A percentile compares a stretch with the other conserved stretches of the same genome.
Conservation (phyloP, 306 rosid genomes). For the Hippophae rhamnoides region DNA sequence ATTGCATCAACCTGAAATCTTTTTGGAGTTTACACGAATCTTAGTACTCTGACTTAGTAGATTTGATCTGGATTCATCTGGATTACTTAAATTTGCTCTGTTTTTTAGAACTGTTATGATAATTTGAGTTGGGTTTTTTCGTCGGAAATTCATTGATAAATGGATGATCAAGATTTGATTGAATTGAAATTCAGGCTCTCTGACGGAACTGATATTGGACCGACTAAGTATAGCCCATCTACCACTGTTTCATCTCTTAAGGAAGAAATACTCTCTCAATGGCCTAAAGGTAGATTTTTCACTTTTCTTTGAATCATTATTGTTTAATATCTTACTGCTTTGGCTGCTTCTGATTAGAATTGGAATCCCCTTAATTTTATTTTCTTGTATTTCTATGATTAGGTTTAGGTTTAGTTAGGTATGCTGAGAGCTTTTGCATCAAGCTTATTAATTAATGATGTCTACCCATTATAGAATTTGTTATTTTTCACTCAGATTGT, state of each 20-base stretch:
- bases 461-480: neutral
- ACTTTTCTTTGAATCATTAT: neutral
- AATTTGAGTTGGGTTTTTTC: slow-evolving; percentile 22
- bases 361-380: neutral
- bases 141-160: slow-evolving; percentile 11
- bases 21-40: slow-evolving; percentile 5
- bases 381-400: neutral
- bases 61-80: slow-evolving; percentile 23
- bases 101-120: slow-evolving; percentile 16
- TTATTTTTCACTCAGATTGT: neutral
- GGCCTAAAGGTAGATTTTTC: slow-evolving; percentile 33
- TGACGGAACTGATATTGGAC: slow-evolving; percentile 40
- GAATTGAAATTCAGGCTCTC: slow-evolving; percentile 36
- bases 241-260: slow-evolving; percentile 34
- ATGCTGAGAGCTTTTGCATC: slow-evolving; percentile 1
- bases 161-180: slow-evolving; percentile 35
- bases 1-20: neutral
- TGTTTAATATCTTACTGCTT: neutral
- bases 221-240: slow-evolving; percentile 29
- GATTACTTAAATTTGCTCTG: slow-evolving; percentile 3
- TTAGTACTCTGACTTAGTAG: slow-evolving; percentile 2
- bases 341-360: neutral
- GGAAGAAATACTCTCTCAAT: slow-evolving; percentile 32
- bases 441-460: neutral
- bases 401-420: slow-evolving; percentile 1